Evolutionary conservation across 2,329 filamentous ascomycete genomes (phyloP).

Genomic region (Xylaria digitata): DNA sequence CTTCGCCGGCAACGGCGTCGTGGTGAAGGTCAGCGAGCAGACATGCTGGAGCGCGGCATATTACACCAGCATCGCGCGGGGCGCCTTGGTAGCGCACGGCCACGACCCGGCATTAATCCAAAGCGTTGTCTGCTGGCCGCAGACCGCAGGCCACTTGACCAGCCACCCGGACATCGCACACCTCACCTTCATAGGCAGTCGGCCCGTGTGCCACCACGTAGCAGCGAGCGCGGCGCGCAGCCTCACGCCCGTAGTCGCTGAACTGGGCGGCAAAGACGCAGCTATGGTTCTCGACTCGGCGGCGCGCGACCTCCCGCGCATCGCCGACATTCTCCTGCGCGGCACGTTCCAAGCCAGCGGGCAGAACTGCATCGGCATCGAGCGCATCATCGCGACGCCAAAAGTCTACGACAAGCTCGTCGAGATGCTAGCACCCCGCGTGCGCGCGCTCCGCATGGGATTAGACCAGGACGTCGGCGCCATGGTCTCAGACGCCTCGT

Average conservation of each 20-base stretch:
- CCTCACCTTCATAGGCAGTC: constrained; percentile 95
- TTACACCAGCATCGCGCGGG: constrained; percentile 82
- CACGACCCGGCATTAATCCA: constrained; percentile 86
- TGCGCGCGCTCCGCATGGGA: constrained; percentile 80
- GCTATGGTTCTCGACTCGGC: constrained; percentile 88
- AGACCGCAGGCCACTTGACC: constrained; percentile 82
- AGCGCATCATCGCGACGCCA: constrained; percentile 86
- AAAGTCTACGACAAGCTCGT: constrained; percentile 81
- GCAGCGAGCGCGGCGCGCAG: constrained; percentile 85
- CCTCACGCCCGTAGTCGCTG: constrained; percentile 88
- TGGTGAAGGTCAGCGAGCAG: constrained; percentile 95
- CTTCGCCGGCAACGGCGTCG: constrained; percentile 89
- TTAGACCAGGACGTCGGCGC: constrained; percentile 86
- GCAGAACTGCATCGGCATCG: constrained; percentile 98
- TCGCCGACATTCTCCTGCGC: constrained; percentile 86
- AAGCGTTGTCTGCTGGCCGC: constrained; percentile 87
- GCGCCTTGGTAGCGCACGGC: constrained; percentile 83
- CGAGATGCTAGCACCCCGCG: constrained; percentile 75
- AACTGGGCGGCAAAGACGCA: constrained; percentile 95
- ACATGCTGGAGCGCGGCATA: constrained; percentile 92
- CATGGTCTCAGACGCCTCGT: constrained; percentile 83
- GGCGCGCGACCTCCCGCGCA: constrained; percentile 71
- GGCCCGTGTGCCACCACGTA: constrained; percentile 86
- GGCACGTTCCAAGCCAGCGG: constrained; percentile 95
- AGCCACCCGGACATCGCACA: constrained; percentile 87